phyloP scores from a whole-genome alignment of 257 asterid species.

The Solanum commersonii region DNA sequence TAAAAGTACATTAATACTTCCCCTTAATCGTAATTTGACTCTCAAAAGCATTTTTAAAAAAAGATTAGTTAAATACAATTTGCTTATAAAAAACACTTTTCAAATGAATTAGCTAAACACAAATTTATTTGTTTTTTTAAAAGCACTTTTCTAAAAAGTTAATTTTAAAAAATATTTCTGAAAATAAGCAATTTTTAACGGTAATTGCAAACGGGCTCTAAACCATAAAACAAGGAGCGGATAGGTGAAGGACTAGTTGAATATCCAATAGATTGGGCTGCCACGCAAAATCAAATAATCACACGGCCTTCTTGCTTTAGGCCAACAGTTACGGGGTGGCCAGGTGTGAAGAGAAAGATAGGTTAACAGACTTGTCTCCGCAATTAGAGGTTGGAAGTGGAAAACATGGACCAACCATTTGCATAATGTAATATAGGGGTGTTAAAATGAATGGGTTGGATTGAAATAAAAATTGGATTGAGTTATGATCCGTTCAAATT shows the following conservation, averaged over 20 bases:
- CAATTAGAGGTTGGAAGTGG: neutral
- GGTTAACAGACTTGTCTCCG: neutral
- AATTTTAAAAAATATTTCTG: no score
- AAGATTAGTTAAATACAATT: no score
- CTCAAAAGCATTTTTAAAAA: no score
- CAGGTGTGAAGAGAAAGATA: no score
- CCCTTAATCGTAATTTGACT: no score
- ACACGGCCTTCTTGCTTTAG: neutral
- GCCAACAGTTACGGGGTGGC: neutral
- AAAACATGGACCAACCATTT: neutral
- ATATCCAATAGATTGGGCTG: neutral
- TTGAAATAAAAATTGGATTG: neutral
- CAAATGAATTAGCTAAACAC: no score
- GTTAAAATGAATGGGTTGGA: neutral
- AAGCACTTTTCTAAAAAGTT: no score
- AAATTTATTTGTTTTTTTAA: no score
- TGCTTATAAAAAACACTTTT: no score
- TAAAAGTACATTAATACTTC: no score
- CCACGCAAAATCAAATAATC: neutral
- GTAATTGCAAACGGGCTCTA: neutral
- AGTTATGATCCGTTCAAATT: neutral
- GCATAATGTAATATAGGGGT: neutral
- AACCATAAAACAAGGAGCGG: neutral
- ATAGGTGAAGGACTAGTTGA: neutral
- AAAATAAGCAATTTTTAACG: no score